Base-by-base conservation (phyloP, 208 protist species). In the Phytomonas sp. region DNA sequence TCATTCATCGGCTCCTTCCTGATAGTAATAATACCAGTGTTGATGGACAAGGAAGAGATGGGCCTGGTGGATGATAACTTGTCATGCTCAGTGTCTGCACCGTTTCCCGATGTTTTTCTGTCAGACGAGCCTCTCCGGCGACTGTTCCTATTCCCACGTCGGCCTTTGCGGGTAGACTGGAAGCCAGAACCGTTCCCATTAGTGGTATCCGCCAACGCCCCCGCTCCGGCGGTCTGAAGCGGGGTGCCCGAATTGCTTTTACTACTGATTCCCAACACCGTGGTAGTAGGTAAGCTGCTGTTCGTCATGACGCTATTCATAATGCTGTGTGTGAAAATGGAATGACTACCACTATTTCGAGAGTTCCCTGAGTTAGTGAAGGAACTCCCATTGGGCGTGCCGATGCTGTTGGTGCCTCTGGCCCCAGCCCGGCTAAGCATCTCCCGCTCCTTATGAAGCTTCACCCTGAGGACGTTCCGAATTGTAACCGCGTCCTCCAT, bases 361-460 rank as follows among this genome's bases (percentile, higher is more conserved):
- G 40, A 4, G 40, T 49, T 49, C 40, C 40, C 40, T 2, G 12
- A 2, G 14, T 12, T 19, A 4, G 40, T 4, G 1, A 49, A 16
- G 36, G 36, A 10, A 10, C 36, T 40, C 36, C 36, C 36, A 10
- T 40, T 40, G 36, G 72, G 6, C 12, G 66, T n/a, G 29, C 64
- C 19, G 16, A 60, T 10, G 0, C 63, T 40, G 7, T 29, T 63
- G 19, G 65, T 32, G 26, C n/a, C 32, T 33, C 37, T 23, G 5
- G 45, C 61, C n/a, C 45, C 60, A 29, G 2, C 4, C 14, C 52
- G 30, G 29, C 70, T 29, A 5, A 66, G 59, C 29, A 59, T 49
- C n/a, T 42, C 49, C 62, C 73, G 66, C 74, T 88, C 76, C 73
- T 80, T 80, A n/a, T 63, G 61, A 36, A 87, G 78, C 73, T 92